Conservation (phyloP, 192 early-diverging fungal species). For the Coemansia erecta region DNA sequence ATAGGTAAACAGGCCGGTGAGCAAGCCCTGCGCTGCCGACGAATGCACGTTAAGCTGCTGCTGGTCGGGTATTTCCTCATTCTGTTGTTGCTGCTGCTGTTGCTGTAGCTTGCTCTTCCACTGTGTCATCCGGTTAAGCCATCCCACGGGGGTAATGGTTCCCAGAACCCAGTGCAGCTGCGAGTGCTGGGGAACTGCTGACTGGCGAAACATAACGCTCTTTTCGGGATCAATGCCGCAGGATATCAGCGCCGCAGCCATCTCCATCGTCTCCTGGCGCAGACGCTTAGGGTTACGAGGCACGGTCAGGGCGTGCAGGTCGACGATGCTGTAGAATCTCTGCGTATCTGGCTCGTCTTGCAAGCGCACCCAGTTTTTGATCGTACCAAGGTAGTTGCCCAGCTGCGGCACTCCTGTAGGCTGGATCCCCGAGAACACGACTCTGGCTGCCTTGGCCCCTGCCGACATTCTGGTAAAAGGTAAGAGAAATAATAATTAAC, state of each 20-base stretch:
- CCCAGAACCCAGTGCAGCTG: slow-evolving; percentile 85
- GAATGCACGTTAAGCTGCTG: slow-evolving; percentile 18
- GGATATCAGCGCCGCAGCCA: slow-evolving; percentile 75
- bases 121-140: slow-evolving; percentile 93
- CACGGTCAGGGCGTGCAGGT: slow-evolving; percentile 86
- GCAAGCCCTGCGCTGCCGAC: slow-evolving; percentile 21
- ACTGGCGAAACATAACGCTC: slow-evolving; percentile 82
- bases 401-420: slow-evolving; percentile 91
- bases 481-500: too few species aligned
- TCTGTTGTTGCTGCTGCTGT: slow-evolving; percentile 39
- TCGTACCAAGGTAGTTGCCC: slow-evolving; percentile 91
- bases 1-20: slow-evolving; percentile 81
- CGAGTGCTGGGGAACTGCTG: slow-evolving; percentile 70
- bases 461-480: neutral
- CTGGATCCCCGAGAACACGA: slow-evolving; percentile 85
- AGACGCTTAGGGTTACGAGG: slow-evolving; percentile 67
- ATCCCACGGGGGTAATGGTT: slow-evolving; percentile 83
- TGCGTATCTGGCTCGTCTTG: slow-evolving; percentile 54
- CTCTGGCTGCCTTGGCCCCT: neutral
- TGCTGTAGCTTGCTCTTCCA: slow-evolving; percentile 83
- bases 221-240: slow-evolving; percentile 77
- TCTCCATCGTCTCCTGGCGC: slow-evolving; percentile 63
- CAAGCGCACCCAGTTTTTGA: slow-evolving; percentile 80
- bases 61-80: neutral
- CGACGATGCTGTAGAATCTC: slow-evolving; percentile 77